Conservation (phyloP, 2,329 filamentous ascomycete species). For the Ilyonectria sp. region DNA sequence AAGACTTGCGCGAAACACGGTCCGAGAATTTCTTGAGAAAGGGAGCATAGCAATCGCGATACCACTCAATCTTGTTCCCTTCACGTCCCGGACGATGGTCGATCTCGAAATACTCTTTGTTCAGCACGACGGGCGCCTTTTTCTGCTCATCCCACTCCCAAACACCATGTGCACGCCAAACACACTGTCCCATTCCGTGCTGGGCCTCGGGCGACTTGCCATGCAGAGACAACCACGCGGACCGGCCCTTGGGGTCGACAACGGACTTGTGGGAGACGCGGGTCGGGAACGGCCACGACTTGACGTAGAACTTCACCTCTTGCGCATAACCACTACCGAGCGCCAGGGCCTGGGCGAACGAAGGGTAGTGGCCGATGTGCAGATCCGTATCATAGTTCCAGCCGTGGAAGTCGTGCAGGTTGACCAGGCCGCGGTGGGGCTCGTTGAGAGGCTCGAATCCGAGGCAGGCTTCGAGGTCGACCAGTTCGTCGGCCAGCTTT, state of each 20-base stretch:
- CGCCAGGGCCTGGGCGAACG: conserved; percentile 56
- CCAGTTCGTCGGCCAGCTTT: conserved; percentile 52
- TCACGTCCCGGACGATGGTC: conserved; percentile 56
- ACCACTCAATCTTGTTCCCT: conserved; percentile 57
- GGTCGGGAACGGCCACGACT: conserved; percentile 60
- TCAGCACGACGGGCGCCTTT: conserved; percentile 46
- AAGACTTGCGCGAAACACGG: conserved; percentile 50
- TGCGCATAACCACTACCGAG: conserved; percentile 58
- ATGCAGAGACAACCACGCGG: conserved; percentile 51
- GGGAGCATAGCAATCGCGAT: conserved; percentile 59
- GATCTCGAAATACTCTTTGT: conserved; percentile 55
- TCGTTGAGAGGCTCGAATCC: conserved; percentile 62
- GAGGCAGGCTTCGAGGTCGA: conserved; percentile 53
- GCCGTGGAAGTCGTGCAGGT: conserved; percentile 55
- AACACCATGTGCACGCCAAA: conserved; percentile 59
- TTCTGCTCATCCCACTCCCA: conserved; percentile 54
- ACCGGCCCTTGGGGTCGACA: conserved; percentile 56
- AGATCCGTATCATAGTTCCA: conserved; percentile 61
- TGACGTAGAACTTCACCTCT: conserved; percentile 56
- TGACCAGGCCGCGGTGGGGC: conserved; percentile 59
- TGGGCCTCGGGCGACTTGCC: conserved; percentile 29
- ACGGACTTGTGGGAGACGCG: conserved; percentile 53
- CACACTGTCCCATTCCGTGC: conserved; percentile 52
- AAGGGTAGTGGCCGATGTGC: conserved; percentile 59
- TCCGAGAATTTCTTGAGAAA: conserved; percentile 56